Evolutionary conservation across 345 rosid genomes (phyloP).

Genomic region (Dipteronia sinensis): DNA sequence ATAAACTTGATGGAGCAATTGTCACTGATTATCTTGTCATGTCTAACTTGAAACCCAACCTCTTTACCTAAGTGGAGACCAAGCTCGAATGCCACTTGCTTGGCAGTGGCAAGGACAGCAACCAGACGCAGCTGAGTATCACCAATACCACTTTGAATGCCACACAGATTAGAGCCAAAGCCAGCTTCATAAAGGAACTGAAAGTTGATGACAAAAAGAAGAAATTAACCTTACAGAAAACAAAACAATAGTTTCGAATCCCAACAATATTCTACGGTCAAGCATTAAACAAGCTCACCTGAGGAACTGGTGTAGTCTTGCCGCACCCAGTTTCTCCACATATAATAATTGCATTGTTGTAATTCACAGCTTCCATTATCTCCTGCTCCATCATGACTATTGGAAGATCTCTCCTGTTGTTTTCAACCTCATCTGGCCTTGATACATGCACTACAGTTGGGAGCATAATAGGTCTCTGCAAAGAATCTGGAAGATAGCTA

Average conservation of each 20-base stretch:
- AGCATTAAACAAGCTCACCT: slow-evolving; percentile 49
- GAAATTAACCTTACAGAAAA: slow-evolving; percentile 16
- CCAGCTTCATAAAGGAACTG: slow-evolving; percentile 97
- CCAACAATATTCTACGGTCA: slow-evolving; percentile 1
- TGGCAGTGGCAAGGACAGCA: slow-evolving; percentile 94
- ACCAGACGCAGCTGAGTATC: slow-evolving; percentile 97
- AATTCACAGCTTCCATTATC: slow-evolving; percentile 89
- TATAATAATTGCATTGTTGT: slow-evolving; percentile 58
- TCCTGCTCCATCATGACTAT: slow-evolving; percentile 99
- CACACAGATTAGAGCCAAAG: slow-evolving; percentile 59
- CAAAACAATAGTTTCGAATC: neutral
- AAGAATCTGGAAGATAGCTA: slow-evolving; percentile 27
- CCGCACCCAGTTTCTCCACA: slow-evolving; percentile 97
- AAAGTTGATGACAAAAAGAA: slow-evolving; percentile 21
- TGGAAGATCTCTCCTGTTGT: slow-evolving; percentile 79
- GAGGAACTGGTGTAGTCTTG: slow-evolving; percentile 96
- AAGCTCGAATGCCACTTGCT: slow-evolving; percentile 88
- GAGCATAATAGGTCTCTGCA: slow-evolving; percentile 34
- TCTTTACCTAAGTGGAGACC: slow-evolving; percentile 82
- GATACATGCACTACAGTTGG: slow-evolving; percentile 70
- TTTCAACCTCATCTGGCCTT: slow-evolving; percentile 73
- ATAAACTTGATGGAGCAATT: slow-evolving; percentile 78
- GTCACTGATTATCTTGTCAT: slow-evolving; percentile 83
- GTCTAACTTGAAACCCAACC: slow-evolving; percentile 95
- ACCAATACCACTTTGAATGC: slow-evolving; percentile 69